Evolutionary conservation across 306 rosid species (phyloP).

Genomic region (Citrullus amarus): DNA sequence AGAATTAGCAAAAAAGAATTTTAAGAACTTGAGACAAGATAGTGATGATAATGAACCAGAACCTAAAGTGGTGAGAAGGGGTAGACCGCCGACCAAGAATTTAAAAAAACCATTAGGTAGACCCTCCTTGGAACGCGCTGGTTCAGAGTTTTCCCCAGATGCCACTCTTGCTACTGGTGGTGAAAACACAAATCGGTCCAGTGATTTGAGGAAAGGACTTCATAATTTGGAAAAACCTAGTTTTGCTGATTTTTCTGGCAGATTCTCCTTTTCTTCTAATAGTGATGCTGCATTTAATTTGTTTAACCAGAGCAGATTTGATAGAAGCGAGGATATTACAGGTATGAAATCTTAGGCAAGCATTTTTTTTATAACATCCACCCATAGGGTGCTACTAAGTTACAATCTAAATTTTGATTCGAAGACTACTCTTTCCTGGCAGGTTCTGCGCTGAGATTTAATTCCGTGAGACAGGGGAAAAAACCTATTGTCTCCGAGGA

Average conservation of each 20-base stretch:
- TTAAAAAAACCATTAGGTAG: constrained; percentile 32
- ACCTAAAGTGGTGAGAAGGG: constrained; percentile 46
- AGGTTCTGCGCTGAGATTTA: constrained; percentile 32
- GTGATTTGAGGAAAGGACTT: constrained; percentile 34
- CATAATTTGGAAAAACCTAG: constrained; percentile 26
- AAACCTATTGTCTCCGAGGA: constrained; percentile 38
- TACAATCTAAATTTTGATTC: background rate
- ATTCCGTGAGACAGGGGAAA: constrained; percentile 27
- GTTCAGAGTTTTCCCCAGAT: constrained; percentile 34
- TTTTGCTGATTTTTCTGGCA: constrained; percentile 30
- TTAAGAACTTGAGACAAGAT: constrained; percentile 54
- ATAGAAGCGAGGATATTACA: constrained; percentile 37
- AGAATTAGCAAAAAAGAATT: constrained; percentile 51
- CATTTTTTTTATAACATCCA: background rate
- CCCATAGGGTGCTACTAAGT: background rate
- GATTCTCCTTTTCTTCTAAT: constrained; percentile 25
- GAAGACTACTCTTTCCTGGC: background rate
- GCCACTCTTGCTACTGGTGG: constrained; percentile 41
- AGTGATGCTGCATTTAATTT: constrained; percentile 28
- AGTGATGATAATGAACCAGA: constrained; percentile 51
- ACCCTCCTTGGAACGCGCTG: constrained; percentile 34
- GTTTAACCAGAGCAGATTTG: constrained; percentile 33
- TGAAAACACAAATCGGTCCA: constrained; percentile 30
- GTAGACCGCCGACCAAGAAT: constrained; percentile 61
- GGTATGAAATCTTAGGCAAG: constrained; percentile 22